These are phyloP conservation scores for Venturia pyrina DNA, from an alignment of 2,329 filamentous ascomycete genomes.

Conservation along the genomic window DNA sequence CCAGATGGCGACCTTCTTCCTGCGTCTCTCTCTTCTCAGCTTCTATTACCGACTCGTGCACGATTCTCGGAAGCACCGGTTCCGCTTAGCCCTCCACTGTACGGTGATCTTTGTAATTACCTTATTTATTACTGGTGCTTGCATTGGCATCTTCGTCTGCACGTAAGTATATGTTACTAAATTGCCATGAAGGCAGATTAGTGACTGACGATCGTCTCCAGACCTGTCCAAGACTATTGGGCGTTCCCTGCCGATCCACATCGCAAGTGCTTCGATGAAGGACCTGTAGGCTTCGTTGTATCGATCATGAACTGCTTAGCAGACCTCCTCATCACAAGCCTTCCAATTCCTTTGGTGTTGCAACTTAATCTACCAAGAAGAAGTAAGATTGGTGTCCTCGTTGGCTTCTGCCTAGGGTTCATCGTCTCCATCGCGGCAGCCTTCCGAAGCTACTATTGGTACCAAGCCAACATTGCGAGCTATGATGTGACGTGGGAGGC, in stretches of 20 bases:
- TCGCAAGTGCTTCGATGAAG: constrained; percentile 7
- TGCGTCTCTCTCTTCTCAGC: constrained; percentile 3
- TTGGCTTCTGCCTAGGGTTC: constrained; percentile 6
- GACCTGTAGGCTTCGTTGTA: neutral
- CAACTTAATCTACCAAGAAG: constrained; percentile 2
- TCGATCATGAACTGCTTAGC: neutral
- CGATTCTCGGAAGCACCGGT: neutral
- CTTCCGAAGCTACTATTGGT: constrained; percentile 8
- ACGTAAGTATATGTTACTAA: neutral
- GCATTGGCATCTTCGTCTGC: constrained; percentile 6
- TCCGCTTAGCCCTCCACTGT: constrained; percentile 6
- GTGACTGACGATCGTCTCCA: neutral
- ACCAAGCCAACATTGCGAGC: neutral
- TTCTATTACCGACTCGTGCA: constrained; percentile 12
- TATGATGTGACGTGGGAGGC: constrained; percentile 9
- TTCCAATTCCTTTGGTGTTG: constrained; percentile 9
- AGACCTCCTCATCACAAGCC: constrained; percentile 6
- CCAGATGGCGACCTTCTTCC: neutral
- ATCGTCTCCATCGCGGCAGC: constrained; percentile 2
- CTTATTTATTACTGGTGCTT: neutral
- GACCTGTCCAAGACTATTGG: constrained; percentile 5
- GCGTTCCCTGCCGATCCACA: neutral
- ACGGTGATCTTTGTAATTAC: constrained; percentile 5
- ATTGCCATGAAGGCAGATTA: neutral
- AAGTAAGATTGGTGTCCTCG: neutral